These are phyloP conservation scores for Fusarium aywerte DNA, from an alignment of 2,329 filamentous ascomycete species.

Conservation along the genomic window DNA sequence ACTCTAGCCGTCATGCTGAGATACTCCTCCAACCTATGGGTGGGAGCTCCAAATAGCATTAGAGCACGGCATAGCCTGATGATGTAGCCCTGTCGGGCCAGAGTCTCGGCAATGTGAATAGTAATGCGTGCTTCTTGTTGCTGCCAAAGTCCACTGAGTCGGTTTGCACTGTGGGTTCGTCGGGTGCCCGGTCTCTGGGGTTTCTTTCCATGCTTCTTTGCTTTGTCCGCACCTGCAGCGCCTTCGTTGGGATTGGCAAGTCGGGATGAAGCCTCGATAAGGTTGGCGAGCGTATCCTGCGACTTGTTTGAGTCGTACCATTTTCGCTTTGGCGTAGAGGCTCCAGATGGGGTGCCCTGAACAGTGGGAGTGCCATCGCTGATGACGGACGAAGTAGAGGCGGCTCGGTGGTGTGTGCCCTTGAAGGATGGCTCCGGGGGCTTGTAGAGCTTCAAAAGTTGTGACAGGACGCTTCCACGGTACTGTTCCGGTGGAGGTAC, in stretches of 20 bases:
- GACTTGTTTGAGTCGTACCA: conserved; percentile 62
- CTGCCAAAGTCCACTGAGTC: conserved; percentile 54
- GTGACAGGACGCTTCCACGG: conserved; percentile 58
- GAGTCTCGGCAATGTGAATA: conserved; percentile 69
- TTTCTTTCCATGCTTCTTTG: conserved; percentile 46
- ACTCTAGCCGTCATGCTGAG: conserved; percentile 86
- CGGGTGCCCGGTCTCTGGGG: conserved; percentile 49
- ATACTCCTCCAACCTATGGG: conserved; percentile 89
- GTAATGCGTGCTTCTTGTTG: conserved; percentile 60
- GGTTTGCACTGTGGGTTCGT: conserved; percentile 51
- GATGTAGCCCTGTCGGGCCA: conserved; percentile 83
- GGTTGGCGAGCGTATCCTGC: conserved; percentile 58
- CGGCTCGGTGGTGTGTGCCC: conserved; percentile 39
- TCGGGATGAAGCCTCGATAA: conserved; percentile 59
- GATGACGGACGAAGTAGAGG: conserved; percentile 45
- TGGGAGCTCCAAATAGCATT: conserved; percentile 90
- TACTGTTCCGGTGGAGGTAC: conserved; percentile 56
- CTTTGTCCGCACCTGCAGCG: conserved; percentile 13
- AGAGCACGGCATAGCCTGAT: conserved; percentile 84
- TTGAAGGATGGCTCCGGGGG: conserved; percentile 46
- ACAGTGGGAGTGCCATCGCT: conserved; percentile 51
- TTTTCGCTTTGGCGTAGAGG: conserved; percentile 57
- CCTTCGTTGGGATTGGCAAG: conserved; percentile 52
- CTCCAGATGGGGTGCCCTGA: conserved; percentile 52
- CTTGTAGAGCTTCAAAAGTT: conserved; percentile 60